A percentile compares a stretch with the other conserved stretches of the same genome.
Conservation (phyloP, 1,139 yeast genomes). For the Nakaseomyces sp. region DNA sequence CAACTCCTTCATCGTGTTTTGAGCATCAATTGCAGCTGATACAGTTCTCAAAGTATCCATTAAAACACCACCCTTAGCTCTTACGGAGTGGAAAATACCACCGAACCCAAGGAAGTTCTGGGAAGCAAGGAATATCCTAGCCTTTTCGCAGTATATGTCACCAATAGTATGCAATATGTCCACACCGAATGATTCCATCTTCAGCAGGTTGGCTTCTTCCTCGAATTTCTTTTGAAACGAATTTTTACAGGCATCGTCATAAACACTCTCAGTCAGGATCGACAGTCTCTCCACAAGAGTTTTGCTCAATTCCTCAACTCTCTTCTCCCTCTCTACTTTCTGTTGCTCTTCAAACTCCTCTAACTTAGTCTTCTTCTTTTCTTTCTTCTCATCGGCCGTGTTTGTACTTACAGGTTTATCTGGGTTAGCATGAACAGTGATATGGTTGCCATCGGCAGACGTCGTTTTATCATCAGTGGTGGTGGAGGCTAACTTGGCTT, state of each 20-base stretch:
- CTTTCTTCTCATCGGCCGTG: constrained; percentile 8
- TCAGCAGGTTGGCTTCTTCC: constrained; percentile 79
- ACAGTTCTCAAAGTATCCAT: constrained; percentile 82
- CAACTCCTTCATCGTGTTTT: constrained; percentile 74
- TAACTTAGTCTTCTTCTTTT: constrained; percentile 44
- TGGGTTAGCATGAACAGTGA: constrained; percentile 1
- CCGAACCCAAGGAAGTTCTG: constrained; percentile 74
- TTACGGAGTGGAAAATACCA: constrained; percentile 73
- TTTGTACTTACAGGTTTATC: constrained; percentile 6
- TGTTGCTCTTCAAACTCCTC: constrained; percentile 77
- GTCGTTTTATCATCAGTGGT: background rate
- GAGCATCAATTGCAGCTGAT: constrained; percentile 85
- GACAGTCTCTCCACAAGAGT: constrained; percentile 60
- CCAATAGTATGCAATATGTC: constrained; percentile 88
- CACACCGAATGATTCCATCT: constrained; percentile 89
- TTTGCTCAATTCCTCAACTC: constrained; percentile 54
- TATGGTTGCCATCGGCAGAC: background rate
- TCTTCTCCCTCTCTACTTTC: constrained; percentile 57
- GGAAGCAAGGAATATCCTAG: constrained; percentile 47
- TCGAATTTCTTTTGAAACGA: constrained; percentile 65
- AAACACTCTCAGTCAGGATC: constrained; percentile 76
- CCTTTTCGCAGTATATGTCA: constrained; percentile 62
- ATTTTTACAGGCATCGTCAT: constrained; percentile 54
- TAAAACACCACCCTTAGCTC: constrained; percentile 77
- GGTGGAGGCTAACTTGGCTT: background rate